phyloP scores from a whole-genome alignment of 768 basidiomycete genomes.

The Termitomyces sp. region DNA sequence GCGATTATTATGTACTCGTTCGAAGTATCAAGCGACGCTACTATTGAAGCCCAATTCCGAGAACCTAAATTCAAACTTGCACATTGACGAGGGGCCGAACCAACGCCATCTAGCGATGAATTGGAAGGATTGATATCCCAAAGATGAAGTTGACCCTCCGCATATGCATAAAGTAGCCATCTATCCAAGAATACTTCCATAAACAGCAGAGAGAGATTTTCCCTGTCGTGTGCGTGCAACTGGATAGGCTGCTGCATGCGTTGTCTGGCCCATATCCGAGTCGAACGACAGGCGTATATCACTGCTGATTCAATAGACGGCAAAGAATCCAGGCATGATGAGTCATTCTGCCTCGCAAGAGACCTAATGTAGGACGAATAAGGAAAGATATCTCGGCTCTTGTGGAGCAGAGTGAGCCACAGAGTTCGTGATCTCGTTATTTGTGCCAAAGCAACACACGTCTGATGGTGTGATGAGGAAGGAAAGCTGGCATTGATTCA shows the following conservation, averaged over 20 bases:
- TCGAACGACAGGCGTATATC: conserved; percentile 4
- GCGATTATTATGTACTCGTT: conserved; percentile 18
- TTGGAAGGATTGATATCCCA: conserved; percentile 30
- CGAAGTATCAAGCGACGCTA: conserved; percentile 6
- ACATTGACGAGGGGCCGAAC: conserved; percentile 3
- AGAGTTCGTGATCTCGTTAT: background rate
- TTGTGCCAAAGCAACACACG: background rate
- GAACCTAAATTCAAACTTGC: conserved; percentile 8
- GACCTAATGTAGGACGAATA: background rate
- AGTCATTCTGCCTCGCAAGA: background rate
- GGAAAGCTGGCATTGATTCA: too few relatives aligned
- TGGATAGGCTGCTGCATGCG: background rate
- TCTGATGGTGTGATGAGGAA: background rate
- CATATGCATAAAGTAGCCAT: conserved; percentile 42
- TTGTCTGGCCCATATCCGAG: conserved; percentile 9
- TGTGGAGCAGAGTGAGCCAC: background rate
- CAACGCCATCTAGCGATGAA: background rate
- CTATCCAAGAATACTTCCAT: conserved; percentile 37
- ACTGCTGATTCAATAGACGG: conserved; percentile 2
- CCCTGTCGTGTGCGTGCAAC: conserved; percentile 3
- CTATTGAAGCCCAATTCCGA: conserved; percentile 8
- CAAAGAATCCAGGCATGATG: background rate
- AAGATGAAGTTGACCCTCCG: conserved; percentile 33
- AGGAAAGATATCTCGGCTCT: background rate
- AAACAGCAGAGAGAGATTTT: conserved; percentile 19